These are phyloP conservation scores for Mycena sanguinolenta DNA, from an alignment of 768 basidiomycete species.

Conservation along the genomic window DNA sequence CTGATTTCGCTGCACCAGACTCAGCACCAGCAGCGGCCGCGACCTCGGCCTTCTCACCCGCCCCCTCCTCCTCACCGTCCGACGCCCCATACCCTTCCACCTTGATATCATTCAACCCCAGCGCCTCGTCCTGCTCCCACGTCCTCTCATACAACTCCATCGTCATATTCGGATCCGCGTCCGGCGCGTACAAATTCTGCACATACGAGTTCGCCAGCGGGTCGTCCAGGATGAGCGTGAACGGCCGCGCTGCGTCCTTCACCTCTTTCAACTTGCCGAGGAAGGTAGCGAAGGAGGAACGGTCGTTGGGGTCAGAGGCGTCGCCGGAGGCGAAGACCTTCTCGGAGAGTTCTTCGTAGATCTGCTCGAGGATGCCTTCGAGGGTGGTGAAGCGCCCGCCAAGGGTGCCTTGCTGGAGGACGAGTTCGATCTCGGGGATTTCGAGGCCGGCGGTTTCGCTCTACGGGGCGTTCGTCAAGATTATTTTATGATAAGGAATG, in stretches of 20 bases:
- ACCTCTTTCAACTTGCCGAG: slow-evolving; percentile 82
- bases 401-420: slow-evolving; percentile 91
- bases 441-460: slow-evolving; percentile 92
- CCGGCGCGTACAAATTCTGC: slow-evolving; percentile 97
- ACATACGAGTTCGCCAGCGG: slow-evolving; percentile 96
- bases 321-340: slow-evolving; percentile 88
- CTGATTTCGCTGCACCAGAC: not conserved
- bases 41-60: no score
- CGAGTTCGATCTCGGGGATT: slow-evolving; percentile 96
- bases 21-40: no score
- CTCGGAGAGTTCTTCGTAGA: slow-evolving; percentile 94
- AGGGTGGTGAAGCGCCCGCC: slow-evolving; percentile 98
- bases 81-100: slow-evolving; percentile 77
- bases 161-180: slow-evolving; percentile 94
- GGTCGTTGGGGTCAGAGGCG: slow-evolving; percentile 62
- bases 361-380: slow-evolving; percentile 93
- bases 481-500: no score
- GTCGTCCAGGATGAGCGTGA: slow-evolving; percentile 95
- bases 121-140: slow-evolving; percentile 93
- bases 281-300: slow-evolving; percentile 80
- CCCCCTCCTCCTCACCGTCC: slow-evolving; percentile 36
- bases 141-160: slow-evolving; percentile 87
- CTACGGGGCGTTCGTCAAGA: no score
- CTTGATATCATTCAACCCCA: slow-evolving; percentile 92
- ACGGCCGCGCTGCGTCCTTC: slow-evolving; percentile 82